These are phyloP conservation scores for Penicillium sp. DNA, from an alignment of 2,329 filamentous ascomycete species.

Conservation along the genomic window DNA sequence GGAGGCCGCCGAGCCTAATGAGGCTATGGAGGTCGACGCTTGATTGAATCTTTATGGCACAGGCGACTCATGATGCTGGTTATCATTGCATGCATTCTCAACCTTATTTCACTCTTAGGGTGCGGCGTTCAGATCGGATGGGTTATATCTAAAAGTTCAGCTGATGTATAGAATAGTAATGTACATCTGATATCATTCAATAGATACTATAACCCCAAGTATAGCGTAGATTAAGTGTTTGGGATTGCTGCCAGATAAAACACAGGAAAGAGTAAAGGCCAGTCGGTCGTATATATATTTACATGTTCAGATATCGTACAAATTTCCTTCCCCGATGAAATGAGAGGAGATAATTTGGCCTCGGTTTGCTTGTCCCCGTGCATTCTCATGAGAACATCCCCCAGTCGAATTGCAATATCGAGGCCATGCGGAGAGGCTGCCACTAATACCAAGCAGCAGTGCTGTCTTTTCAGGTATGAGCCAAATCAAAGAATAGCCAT, in stretches of 20 bases:
- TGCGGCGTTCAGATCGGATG: constrained; percentile 34
- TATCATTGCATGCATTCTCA: constrained; percentile 17
- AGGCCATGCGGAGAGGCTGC: background rate
- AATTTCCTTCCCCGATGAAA: background rate
- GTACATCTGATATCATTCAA: constrained; percentile 19
- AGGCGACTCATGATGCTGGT: constrained; percentile 14
- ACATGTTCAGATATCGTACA: constrained; percentile 16
- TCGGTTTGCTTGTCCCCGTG: background rate
- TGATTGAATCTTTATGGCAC: constrained; percentile 14
- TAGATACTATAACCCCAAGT: background rate
- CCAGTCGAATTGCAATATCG: background rate
- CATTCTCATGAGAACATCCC: background rate
- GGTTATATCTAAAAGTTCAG: constrained; percentile 27
- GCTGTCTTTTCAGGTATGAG: background rate
- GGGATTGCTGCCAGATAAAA: background rate
- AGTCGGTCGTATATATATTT: constrained; percentile 5
- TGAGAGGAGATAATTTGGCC: constrained; percentile 7
- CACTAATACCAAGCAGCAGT: constrained; percentile 8
- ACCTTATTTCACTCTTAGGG: constrained; percentile 16
- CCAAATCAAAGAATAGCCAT: constrained; percentile 11
- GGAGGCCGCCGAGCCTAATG: constrained; percentile 18
- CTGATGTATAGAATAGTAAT: constrained; percentile 15
- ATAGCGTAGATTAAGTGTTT: background rate
- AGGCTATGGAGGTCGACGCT: constrained; percentile 22
- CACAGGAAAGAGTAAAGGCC: background rate